Evolutionary conservation across 2,329 filamentous ascomycete genomes (phyloP), one percentile per base, ranked within the genome.

Genomic region (Hypoxylon sp.): DNA sequence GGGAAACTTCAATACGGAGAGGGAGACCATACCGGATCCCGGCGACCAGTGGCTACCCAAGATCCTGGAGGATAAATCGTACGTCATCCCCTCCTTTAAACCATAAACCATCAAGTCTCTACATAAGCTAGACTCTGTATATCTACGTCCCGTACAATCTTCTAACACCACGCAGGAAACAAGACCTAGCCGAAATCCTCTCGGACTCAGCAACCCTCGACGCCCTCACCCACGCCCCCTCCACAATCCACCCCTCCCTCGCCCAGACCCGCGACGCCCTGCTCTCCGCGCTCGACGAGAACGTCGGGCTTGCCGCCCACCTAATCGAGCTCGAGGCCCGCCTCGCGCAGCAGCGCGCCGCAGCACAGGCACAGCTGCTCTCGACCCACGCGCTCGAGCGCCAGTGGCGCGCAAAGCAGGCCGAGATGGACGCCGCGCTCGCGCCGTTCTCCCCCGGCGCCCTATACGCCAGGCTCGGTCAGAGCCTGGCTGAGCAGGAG

Each of bases 371-470:
- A 2, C 91, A 94, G 65, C 87, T 98, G 0, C 86, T 98, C 0
- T 87, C 93, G 10, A 89, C 96, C 21, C 92, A 95, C 74, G 92
- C 93, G 1, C 87, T 98, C 14, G 96, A 98, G 81, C 89, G 94
- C n/a, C 91, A 95, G 75, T 98, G 96, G 93, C 89, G 91, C 60
- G 88, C 92, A 72, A 97, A 96, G 79, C 93, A 98, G 79, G 85
- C 88, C 1, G 93, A 96, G 74, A 96, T 97, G 87, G 96, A 98
- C 78, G 85, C 89, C 56, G 93, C 93, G 5, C 83, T 98, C 66
- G 88, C 89, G 36, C 92, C 93, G 0, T 98, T 97, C 81, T 92
- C 93, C 25, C 94, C 95, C 0, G 91, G 93, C 46, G 91, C 92
- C 46, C 83, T 98, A 74, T 98, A 98, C 77, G 92, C 94, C 79